Evolutionary conservation across 768 basidiomycete genomes (phyloP).

Genomic region (Trametes villosa): DNA sequence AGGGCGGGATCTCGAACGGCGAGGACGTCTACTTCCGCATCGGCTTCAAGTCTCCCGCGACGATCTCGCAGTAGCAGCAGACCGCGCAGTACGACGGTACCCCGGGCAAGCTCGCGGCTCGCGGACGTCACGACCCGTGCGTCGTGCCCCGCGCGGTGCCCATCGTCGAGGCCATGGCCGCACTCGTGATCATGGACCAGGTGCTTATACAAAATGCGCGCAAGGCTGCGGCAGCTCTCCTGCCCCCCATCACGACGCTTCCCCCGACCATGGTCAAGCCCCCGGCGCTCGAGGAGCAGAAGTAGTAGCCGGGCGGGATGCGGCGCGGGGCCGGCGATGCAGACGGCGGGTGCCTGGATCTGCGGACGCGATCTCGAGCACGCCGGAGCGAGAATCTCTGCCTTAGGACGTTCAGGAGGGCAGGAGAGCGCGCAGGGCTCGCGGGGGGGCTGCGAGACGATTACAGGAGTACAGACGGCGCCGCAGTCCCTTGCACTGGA

Average conservation of each 20-base stretch:
- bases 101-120: conserved; percentile 82
- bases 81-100: conserved; percentile 96
- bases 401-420: too few species aligned
- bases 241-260: conserved; percentile 88
- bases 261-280: conserved; percentile 91
- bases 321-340: too few species aligned
- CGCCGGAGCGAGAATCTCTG: too few species aligned
- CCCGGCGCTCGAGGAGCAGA: background rate
- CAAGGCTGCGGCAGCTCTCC: conserved; percentile 67
- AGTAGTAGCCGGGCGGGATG: too few species aligned
- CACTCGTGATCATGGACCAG: conserved; percentile 93
- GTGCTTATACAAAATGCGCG: conserved; percentile 89
- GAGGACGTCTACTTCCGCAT: conserved; percentile 96
- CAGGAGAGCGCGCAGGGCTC: too few species aligned
- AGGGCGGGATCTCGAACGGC: conserved; percentile 97
- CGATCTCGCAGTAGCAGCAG: conserved; percentile 88
- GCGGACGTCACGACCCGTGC: conserved; percentile 96
- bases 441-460: too few species aligned
- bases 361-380: too few species aligned
- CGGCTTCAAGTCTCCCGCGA: conserved; percentile 98
- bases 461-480: too few species aligned
- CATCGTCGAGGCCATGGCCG: conserved; percentile 98
- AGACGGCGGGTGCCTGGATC: too few species aligned
- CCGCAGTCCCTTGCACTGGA: too few species aligned
- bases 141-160: conserved; percentile 97